Base-by-base conservation (phyloP, 2,329 filamentous ascomycete genomes). In the Fusarium transvaalense region DNA sequence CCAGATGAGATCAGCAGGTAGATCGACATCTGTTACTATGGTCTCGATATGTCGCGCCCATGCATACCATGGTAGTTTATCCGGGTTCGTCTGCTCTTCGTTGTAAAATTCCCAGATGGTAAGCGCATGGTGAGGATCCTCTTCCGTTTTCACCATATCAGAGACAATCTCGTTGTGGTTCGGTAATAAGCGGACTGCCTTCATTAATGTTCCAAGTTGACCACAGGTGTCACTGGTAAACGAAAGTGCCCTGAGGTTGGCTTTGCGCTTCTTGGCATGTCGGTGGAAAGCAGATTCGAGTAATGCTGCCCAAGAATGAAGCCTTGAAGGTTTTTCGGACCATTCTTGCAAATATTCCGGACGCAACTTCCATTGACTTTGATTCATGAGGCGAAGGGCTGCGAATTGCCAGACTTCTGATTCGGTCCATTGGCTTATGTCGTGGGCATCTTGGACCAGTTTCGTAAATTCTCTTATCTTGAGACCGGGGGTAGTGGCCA, bases 41-140 rank as follows among this genome's bases (percentile, higher is more conserved):
- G 56, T 47, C 38, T 79, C 69, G 6, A 75, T 42, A 54, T 80
- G 75, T 6, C 68, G 71, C 19, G 56, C 60, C 80, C 80, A 82
- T 14, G 69, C 50, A 15, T 70, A 69, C 78, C 79, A 81, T 17
- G 71, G 50, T 75, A 78, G 78, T 6, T 70, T 69, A 19, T 66
- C 53, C 32, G 54, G 42, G 4, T 13, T 37, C 15, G 25, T 9
- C 14, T 38, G 37, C 5, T 47, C 53, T 27, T 42, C 35, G 12
- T 67, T 69, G 21, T 69, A 70, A 3, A 42, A 34, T 35, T 58
- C 35, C 66, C 66, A 69, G 1, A 69, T 37, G 13, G 35, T 35
- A 19, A 69, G 29, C 10, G 66, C 66, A 14, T 42, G 21, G 10
- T 45, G 29, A 39, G 38, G 50, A 19, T 63, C 34, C 13, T 37